Evolutionary conservation across 768 basidiomycete species (phyloP).

Genomic region (Russula emetica): DNA sequence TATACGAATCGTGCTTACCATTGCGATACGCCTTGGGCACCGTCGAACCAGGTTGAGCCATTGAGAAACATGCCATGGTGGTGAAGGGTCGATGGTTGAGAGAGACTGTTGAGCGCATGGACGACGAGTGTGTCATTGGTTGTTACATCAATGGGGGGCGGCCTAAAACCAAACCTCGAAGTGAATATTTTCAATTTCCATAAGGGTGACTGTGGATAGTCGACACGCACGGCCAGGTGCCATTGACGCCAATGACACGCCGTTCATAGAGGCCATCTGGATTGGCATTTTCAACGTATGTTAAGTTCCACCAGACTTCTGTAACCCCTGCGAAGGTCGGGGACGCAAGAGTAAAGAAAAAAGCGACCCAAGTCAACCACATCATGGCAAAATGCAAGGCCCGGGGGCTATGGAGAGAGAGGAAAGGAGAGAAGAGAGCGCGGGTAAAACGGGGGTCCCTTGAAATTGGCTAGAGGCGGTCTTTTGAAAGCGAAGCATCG

Average conservation of each 20-base stretch:
- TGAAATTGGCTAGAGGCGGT: not conserved
- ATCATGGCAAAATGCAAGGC: constrained; percentile 19
- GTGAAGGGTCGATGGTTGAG: constrained; percentile 67
- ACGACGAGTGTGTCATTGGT: constrained; percentile 69
- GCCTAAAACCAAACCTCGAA: constrained; percentile 42
- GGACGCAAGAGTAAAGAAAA: constrained; percentile 35
- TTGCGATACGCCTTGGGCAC: constrained; percentile 76
- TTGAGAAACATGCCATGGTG: constrained; percentile 98
- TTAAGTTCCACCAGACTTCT: constrained; percentile 88
- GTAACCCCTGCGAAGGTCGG: constrained; percentile 58
- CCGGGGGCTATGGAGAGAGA: not conserved
- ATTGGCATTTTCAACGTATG: constrained; percentile 72
- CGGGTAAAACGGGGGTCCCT: constrained; percentile 3
- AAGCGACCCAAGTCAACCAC: constrained; percentile 24
- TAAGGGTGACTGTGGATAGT: not conserved
- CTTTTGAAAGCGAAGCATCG: not conserved
- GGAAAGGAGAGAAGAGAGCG: constrained; percentile 8
- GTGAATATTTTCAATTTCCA: not conserved
- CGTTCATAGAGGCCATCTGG: constrained; percentile 80
- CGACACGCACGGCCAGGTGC: constrained; percentile 82
- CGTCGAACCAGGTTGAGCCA: constrained; percentile 82
- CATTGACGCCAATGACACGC: constrained; percentile 82
- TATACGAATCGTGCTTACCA: constrained; percentile 48
- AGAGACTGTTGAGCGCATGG: constrained; percentile 71
- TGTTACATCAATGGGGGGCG: constrained; percentile 73